Evolutionary conservation across 495 filamentous ascomycete species (phyloP).

Genomic region (Cercophora scortea): DNA sequence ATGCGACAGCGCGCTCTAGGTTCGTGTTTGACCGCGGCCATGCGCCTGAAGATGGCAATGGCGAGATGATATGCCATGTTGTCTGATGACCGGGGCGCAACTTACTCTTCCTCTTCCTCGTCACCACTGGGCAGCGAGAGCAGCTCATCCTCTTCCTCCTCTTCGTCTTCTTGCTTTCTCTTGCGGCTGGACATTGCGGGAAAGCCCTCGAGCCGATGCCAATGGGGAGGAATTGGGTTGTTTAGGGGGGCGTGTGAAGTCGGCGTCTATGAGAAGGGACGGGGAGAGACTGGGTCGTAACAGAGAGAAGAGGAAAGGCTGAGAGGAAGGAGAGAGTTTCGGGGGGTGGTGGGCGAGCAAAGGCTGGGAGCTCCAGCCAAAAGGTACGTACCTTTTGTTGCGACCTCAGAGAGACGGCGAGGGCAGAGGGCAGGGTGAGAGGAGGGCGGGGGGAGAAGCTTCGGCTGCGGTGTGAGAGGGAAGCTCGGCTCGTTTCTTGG

Average conservation of each 20-base stretch:
- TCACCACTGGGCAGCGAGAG: conserved; percentile 43
- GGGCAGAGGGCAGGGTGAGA: not conserved
- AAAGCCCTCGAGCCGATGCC: conserved; percentile 8
- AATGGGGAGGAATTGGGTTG: conserved; percentile 17
- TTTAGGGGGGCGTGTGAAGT: conserved; percentile 13
- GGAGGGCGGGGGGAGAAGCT: not conserved
- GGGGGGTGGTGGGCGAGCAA: conserved; percentile 19
- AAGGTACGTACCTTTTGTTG: conserved; percentile 22
- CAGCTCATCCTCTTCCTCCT: conserved; percentile 45
- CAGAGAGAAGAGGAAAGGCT: conserved; percentile 12
- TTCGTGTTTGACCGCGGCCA: conserved; percentile 7
- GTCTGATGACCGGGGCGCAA: conserved; percentile 7
- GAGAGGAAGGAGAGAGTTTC: conserved; percentile 13
- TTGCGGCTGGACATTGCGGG: conserved; percentile 36
- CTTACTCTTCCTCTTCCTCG: conserved; percentile 49
- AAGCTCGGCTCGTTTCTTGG: not conserved
- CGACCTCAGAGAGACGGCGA: not conserved
- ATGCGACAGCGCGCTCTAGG: conserved; percentile 11
- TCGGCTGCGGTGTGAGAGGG: not conserved
- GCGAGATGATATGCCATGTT: too few relatives aligned
- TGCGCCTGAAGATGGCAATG: conserved; percentile 8
- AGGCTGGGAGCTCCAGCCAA: conserved; percentile 19
- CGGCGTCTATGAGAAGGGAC: conserved; percentile 8
- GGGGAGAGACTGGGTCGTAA: conserved; percentile 13
- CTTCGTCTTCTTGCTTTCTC: conserved; percentile 27